Conservation (phyloP, 1,139 yeast genomes). For the Saccharomyces uvarum region DNA sequence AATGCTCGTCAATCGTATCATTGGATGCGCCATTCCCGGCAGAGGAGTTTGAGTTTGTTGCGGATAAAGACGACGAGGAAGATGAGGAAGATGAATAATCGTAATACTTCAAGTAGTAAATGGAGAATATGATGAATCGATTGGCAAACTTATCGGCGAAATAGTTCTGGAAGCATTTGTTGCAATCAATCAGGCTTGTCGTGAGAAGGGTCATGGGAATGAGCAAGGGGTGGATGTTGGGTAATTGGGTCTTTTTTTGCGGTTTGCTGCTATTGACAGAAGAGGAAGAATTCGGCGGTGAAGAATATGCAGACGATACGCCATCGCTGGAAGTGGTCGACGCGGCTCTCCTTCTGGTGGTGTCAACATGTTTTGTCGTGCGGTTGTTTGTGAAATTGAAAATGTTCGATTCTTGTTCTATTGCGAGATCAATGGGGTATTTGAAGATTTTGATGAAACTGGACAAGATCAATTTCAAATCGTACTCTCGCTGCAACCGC, state of each 20-base stretch:
- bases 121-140: constrained; percentile 47
- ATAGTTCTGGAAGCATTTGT: constrained; percentile 44
- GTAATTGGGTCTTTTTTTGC: constrained; percentile 10
- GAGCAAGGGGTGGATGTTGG: constrained; percentile 44
- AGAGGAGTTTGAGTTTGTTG: not conserved
- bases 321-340: not conserved
- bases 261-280: not conserved
- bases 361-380: not conserved
- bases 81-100: constrained; percentile 33
- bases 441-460: constrained; percentile 43
- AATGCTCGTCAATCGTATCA: not conserved
- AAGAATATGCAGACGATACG: not conserved
- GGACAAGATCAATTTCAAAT: constrained; percentile 41
- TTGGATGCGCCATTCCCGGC: not conserved
- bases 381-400: constrained; percentile 21
- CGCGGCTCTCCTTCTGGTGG: not conserved
- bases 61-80: constrained; percentile 12
- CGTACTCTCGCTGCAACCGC: constrained; percentile 47
- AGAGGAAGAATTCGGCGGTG: not conserved
- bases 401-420: constrained; percentile 35
- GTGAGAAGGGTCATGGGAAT: constrained; percentile 52
- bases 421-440: constrained; percentile 37
- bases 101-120: constrained; percentile 52
- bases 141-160: constrained; percentile 44
- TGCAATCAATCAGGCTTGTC: constrained; percentile 76